Conservation (phyloP, 805 yeast species). For the Yarrowia sp. region DNA sequence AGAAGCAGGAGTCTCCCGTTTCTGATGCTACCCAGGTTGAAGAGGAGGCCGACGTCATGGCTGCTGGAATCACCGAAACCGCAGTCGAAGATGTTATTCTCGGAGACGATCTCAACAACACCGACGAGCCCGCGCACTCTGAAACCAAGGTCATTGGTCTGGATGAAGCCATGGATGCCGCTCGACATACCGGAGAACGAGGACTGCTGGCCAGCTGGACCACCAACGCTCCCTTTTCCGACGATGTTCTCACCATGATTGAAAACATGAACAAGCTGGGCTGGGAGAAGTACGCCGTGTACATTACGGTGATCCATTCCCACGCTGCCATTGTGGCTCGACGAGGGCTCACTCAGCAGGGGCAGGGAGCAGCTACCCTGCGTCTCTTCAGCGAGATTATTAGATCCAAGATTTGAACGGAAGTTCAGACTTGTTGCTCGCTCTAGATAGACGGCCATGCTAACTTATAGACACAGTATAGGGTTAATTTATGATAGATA, state of each 20-base stretch:
- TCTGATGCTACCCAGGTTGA: background rate
- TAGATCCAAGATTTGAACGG: slow-evolving; percentile 14
- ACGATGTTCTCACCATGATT: slow-evolving; percentile 54
- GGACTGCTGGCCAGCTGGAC: slow-evolving; percentile 21
- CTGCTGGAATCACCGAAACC: slow-evolving; percentile 17
- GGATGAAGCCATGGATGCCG: slow-evolving; percentile 13
- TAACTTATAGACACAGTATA: slow-evolving; percentile 22
- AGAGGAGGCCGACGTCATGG: slow-evolving; percentile 11
- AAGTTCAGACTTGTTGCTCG: slow-evolving; percentile 3
- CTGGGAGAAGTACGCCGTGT: slow-evolving; percentile 82
- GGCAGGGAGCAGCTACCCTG: slow-evolving; percentile 41
- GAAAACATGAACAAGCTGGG: slow-evolving; percentile 64
- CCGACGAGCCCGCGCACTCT: background rate
- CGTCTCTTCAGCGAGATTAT: slow-evolving; percentile 28
- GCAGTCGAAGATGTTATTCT: slow-evolving; percentile 6
- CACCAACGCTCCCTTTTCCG: slow-evolving; percentile 47
- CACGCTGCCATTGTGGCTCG: slow-evolving; percentile 89
- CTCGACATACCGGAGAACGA: slow-evolving; percentile 10
- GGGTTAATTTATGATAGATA: slow-evolving; percentile 10
- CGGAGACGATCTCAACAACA: slow-evolving; percentile 21
- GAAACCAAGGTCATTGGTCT: slow-evolving; percentile 15
- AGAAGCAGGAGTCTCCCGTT: background rate
- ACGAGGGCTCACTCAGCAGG: slow-evolving; percentile 44
- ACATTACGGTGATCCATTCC: slow-evolving; percentile 74
- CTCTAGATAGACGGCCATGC: background rate